These are phyloP conservation scores for Mucor lusitanicus DNA, from an alignment of 371 early-diverging fungal genomes.

Conservation along the genomic window DNA sequence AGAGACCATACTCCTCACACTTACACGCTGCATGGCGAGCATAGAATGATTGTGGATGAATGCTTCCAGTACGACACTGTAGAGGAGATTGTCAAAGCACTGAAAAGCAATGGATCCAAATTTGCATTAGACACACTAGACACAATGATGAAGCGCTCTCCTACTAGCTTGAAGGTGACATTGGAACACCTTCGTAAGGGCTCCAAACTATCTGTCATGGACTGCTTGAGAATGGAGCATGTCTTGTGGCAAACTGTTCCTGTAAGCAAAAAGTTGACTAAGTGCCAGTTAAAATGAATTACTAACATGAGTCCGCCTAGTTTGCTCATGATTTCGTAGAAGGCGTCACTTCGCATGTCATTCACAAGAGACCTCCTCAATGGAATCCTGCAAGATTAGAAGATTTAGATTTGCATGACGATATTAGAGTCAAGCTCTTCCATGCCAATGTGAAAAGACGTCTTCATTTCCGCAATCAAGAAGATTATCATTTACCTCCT, in stretches of 20 bases:
- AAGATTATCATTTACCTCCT: conserved; percentile 62
- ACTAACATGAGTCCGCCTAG: not conserved
- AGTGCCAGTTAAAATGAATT: not conserved
- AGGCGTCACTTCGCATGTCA: conserved; percentile 60
- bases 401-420: conserved; percentile 49
- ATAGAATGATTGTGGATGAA: conserved; percentile 29
- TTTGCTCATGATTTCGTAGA: conserved; percentile 70
- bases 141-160: conserved; percentile 67
- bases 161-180: conserved; percentile 82
- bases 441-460: conserved; percentile 25
- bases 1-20: conserved; percentile 9
- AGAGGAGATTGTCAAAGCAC: conserved; percentile 66
- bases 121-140: conserved; percentile 72
- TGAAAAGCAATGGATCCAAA: conserved; percentile 53
- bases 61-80: conserved; percentile 80
- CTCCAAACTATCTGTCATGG: conserved; percentile 35
- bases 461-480: conserved; percentile 58
- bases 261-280: conserved; percentile 36
- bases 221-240: conserved; percentile 75
- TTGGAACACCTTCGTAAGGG: conserved; percentile 74
- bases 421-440: conserved; percentile 15
- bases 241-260: conserved; percentile 68
- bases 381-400: conserved; percentile 73
- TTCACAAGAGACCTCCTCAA: conserved; percentile 41
- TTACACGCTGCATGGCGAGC: conserved; percentile 20